Percentiles rank a stretch among this genome's conserved stretches.
Evolutionary conservation across 1,284 basidiomycete genomes (phyloP).

Genomic region (Psilocybe mexicana): DNA sequence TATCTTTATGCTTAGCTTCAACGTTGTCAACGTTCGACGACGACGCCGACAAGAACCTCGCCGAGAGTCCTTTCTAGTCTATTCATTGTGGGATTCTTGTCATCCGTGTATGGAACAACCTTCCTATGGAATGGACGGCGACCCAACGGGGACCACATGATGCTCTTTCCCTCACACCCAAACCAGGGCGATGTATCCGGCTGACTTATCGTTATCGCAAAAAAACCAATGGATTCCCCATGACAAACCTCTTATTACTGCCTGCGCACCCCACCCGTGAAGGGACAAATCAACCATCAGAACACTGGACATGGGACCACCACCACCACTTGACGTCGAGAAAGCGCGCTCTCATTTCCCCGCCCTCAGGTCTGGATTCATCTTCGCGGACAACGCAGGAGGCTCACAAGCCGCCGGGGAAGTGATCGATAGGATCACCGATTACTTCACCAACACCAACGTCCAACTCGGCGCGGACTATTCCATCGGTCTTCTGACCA

Average conservation of each 20-base stretch:
- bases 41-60: too few species aligned
- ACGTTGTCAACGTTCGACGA: too few species aligned
- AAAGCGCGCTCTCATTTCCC: constrained; percentile 64
- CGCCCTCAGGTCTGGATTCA: constrained; percentile 56
- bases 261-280: not conserved
- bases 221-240: not conserved
- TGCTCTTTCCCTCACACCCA: not conserved
- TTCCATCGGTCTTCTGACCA: constrained; percentile 53
- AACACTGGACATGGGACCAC: not conserved
- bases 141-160: not conserved
- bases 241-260: not conserved
- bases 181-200: not conserved
- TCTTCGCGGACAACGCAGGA: constrained; percentile 80
- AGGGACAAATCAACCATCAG: not conserved
- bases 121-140: not conserved
- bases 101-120: not conserved
- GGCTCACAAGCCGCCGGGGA: constrained; percentile 64
- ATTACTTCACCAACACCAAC: constrained; percentile 72
- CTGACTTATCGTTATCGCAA: not conserved
- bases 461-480: constrained; percentile 75
- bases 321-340: constrained; percentile 38
- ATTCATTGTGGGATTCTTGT: not conserved
- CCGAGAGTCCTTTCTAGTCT: not conserved
- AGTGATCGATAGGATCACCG: constrained; percentile 58
- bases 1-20: too few species aligned